Percentiles rank a stretch among this genome's conserved stretches.
Conservation (phyloP, 169 alveolate genomes). For the Miamiensis avidus region DNA sequence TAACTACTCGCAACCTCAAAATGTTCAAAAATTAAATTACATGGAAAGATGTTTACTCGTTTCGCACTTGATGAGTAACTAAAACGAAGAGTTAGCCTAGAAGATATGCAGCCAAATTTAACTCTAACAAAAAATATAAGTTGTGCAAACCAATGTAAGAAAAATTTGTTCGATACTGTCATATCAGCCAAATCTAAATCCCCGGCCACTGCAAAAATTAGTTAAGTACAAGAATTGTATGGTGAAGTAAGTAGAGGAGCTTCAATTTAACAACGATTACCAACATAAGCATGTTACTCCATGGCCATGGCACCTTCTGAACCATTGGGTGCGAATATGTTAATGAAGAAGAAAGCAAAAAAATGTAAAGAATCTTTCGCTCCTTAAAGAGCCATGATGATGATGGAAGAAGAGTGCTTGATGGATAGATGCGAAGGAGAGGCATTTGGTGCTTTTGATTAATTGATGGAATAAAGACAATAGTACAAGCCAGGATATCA, state of each 20-base stretch:
- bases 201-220: too few species aligned
- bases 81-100: not conserved
- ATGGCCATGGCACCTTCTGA: too few species aligned
- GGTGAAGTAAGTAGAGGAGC: not conserved
- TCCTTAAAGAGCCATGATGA: slow-evolving; percentile 1
- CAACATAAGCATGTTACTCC: too few species aligned
- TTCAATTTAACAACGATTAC: not conserved
- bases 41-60: not conserved
- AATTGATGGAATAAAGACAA: not conserved
- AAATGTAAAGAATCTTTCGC: too few species aligned
- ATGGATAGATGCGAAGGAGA: slow-evolving; percentile 17
- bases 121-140: too few species aligned
- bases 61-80: not conserved
- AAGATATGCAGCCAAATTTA: not conserved
- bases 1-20: slow-evolving; percentile 14
- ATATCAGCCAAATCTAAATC: not conserved
- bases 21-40: not conserved
- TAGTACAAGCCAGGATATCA: slow-evolving; percentile 34
- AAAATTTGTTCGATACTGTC: not conserved
- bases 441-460: not conserved
- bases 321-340: too few species aligned
- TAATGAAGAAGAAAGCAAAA: too few species aligned
- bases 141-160: not conserved
- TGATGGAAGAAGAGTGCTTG: not conserved
- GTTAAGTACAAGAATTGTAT: not conserved